Evolutionary conservation across 805 yeast species (phyloP).

Genomic region (Myxozyma neglecta): DNA sequence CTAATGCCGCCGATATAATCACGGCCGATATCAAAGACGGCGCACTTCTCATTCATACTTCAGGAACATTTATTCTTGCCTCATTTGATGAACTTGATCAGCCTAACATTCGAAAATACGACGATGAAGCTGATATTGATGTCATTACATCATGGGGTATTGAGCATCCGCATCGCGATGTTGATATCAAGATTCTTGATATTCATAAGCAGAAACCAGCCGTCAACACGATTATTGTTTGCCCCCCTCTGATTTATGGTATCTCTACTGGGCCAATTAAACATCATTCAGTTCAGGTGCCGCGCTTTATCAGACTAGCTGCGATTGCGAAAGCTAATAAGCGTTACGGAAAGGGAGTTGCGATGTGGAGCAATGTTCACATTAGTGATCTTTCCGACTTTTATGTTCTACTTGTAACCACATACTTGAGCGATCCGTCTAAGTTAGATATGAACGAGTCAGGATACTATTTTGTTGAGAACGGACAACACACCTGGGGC

Average conservation of each 20-base stretch:
- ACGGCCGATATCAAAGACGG: constrained; percentile 32
- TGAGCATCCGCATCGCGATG: constrained; percentile 41
- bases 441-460: constrained; percentile 38
- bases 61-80: constrained; percentile 42
- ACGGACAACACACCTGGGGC: constrained; percentile 40
- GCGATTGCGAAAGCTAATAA: constrained; percentile 35
- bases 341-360: constrained; percentile 40
- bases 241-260: constrained; percentile 44
- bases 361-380: constrained; percentile 44
- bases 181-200: constrained; percentile 40
- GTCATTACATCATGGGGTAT: constrained; percentile 37
- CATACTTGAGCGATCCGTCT: constrained; percentile 33
- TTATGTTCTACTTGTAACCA: constrained; percentile 37
- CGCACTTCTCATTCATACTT: constrained; percentile 42
- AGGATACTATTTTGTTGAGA: constrained; percentile 45
- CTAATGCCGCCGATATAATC: constrained; percentile 36
- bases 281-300: constrained; percentile 40
- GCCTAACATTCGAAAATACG: constrained; percentile 34
- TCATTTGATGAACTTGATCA: constrained; percentile 26
- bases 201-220: constrained; percentile 40
- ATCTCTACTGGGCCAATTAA: constrained; percentile 41
- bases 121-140: constrained; percentile 37
- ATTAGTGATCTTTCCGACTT: constrained; percentile 42
- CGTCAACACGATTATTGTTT: constrained; percentile 39
- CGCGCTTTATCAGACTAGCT: constrained; percentile 35